A percentile compares a stretch with the other conserved stretches of the same genome.
Evolutionary conservation across 2,329 filamentous ascomycete species (phyloP).

Genomic region (Parastagonospora nodorum): DNA sequence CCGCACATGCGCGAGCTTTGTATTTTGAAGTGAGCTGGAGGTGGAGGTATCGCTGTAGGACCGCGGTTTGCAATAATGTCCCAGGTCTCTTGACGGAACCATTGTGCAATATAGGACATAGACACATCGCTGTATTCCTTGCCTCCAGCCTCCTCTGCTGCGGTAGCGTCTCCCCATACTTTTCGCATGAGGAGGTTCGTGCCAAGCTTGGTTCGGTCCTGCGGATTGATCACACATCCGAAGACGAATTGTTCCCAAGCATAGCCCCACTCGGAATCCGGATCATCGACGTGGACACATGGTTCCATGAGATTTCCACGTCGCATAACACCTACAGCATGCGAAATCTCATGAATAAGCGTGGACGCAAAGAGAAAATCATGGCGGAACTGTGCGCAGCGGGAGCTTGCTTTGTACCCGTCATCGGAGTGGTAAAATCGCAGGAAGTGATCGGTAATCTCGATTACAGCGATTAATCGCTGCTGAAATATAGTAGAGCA

Average conservation of each 20-base stretch:
- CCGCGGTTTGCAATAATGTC: constrained; percentile 23
- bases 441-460: constrained; percentile 24
- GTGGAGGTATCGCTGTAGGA: constrained; percentile 22
- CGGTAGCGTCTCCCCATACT: constrained; percentile 27
- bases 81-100: constrained; percentile 45
- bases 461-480: constrained; percentile 22
- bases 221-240: constrained; percentile 39
- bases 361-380: constrained; percentile 41
- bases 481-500: constrained; percentile 22
- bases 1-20: constrained; percentile 13
- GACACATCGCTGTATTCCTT: constrained; percentile 39
- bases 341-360: constrained; percentile 41
- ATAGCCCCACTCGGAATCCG: constrained; percentile 37
- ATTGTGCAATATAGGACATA: constrained; percentile 42
- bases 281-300: constrained; percentile 27
- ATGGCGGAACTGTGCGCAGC: constrained; percentile 38
- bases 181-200: constrained; percentile 35
- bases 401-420: constrained; percentile 27
- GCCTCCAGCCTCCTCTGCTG: constrained; percentile 21
- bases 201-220: constrained; percentile 19
- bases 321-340: constrained; percentile 41
- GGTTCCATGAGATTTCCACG: constrained; percentile 36
- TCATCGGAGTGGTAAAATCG: constrained; percentile 21
- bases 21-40: constrained; percentile 32
- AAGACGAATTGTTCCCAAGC: constrained; percentile 47